Evolutionary conservation across 129 eudicot genomes (phyloP), one percentile per base, ranked within the genome.

Genomic region (Smallanthus sonchifolius): DNA sequence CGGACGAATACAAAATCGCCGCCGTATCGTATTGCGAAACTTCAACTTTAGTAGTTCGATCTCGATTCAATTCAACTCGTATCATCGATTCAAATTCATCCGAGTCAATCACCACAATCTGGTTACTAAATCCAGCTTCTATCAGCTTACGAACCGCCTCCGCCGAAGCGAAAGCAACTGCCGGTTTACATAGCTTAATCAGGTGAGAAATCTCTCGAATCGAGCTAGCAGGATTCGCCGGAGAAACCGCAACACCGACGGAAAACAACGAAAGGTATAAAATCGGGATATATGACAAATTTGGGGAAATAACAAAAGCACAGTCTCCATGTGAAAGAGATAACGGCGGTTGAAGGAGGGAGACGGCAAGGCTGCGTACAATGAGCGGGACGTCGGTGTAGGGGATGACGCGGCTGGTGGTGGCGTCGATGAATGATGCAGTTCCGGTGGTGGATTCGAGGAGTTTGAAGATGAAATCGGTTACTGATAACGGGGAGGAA

Each of bases 1-100:
- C 96, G 0, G 96, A 89, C 2, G 96, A 89, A 70, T 78, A 87
- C 40, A 89, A 32, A 49, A 89, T 81, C 32, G 88, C 90, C 16
- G 96, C 96, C 1, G 80, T 70, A 69, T 89, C 90, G 4, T 81
- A 67, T 38, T 83, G 96, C 45, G 16, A 52, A 19, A 84, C 71
- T 3, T 62, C 80, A 20, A 48, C 24, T 4, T 32, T 32, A 10
- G 15, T 10, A 52, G 4, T 10, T n/a, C 3, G 4, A 16, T n/a
- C 0, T 59, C 16, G 59, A 7, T 16, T 47, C 6, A 55, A 24
- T 19, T 20, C 49, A 43, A 0, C 9, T 16, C 40, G 48, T 73
- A 82, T 77, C 78, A 78, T 78, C 24, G 73, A 59, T 9, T 72
- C 75, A 52, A 90, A 90, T 7, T 90, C 84, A 6, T 61, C 34